Evolutionary conservation across 805 yeast species (phyloP), one percentile per base, ranked within the genome.

Genomic region (Sungouiella blattae): DNA sequence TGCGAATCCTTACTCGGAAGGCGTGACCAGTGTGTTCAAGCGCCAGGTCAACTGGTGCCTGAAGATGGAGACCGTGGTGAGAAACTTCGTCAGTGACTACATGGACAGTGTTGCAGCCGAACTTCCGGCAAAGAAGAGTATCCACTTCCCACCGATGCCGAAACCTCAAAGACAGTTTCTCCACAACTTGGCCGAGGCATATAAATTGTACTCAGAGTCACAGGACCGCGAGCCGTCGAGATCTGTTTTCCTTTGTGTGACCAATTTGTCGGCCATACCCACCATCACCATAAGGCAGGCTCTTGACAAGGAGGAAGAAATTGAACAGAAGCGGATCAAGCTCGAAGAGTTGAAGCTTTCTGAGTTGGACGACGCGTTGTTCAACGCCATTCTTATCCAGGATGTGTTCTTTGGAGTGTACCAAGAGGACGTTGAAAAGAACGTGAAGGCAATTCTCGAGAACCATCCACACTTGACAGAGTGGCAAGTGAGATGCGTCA

Each of bases 211-310:
- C 46, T 67, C 83, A 0, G 88, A 84, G 49, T 75, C 89, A 2
- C 93, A 85, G 42, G 96, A 86, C 56, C 76, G 75, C 2, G 96
- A 87, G 45, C 96, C 96, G 0, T 68, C 76, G 34, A 59, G 95
- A 41, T 75, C 83, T 8, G 91, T 87, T 0, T 79, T 75, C 44
- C 68, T 87, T n/a, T 66, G 59, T 21, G 48, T 64, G 6, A 60
- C 68, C 1, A 41, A 49, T n/a, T 35, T 48, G 5, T 53, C 67
- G 0, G 49, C 42, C 7, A 37, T 63, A 2, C 86, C 87, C 0
- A 47, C 52, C 8, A 47, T 69, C 28, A 62, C 71, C 1, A 57
- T 83, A n/a, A 61, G 60, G 18, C 73, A 73, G 33, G 73, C 75
- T 0, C 49, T 69, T 11, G 42, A 37, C 12, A 32, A 35, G 12